phyloP scores from a whole-genome alignment of 768 basidiomycete genomes.

The Tephrocybe sp. region DNA sequence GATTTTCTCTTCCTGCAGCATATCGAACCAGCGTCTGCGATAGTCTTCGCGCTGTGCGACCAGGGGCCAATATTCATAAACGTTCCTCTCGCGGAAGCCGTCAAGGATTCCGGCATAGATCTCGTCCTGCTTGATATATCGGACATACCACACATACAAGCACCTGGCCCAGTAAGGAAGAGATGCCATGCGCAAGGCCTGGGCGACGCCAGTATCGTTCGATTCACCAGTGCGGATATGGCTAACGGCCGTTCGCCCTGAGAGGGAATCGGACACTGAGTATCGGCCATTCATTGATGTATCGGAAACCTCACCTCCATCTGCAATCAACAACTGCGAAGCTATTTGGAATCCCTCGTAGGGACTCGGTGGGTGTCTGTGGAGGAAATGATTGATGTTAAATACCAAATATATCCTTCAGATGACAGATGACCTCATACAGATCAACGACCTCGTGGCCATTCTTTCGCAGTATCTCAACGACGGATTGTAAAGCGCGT shows the following conservation, averaged over 20 bases:
- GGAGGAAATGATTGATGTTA: neutral
- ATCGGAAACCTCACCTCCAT: constrained; percentile 35
- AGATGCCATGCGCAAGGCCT: constrained; percentile 37
- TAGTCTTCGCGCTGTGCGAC: constrained; percentile 47
- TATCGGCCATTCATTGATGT: neutral
- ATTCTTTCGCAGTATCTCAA: constrained; percentile 38
- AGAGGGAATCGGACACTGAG: neutral
- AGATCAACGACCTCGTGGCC: constrained; percentile 52
- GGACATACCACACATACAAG: constrained; percentile 50
- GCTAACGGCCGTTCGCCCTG: constrained; percentile 13
- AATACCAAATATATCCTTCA: no score
- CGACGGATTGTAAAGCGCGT: constrained; percentile 51
- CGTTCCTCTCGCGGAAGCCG: constrained; percentile 41
- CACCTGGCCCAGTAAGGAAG: constrained; percentile 47
- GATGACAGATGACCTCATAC: constrained; percentile 28
- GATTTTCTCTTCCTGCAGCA: constrained; percentile 38
- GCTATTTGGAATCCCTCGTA: constrained; percentile 53
- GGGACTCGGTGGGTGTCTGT: constrained; percentile 44
- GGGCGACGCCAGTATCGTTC: constrained; percentile 15
- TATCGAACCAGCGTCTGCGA: constrained; percentile 41
- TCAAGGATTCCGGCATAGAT: constrained; percentile 55
- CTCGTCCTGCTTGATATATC: constrained; percentile 50
- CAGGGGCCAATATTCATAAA: constrained; percentile 47
- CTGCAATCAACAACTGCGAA: constrained; percentile 51
- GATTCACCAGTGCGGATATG: constrained; percentile 13